Base-by-base conservation (phyloP, 768 basidiomycete species). In the Lactarius deliciosus region DNA sequence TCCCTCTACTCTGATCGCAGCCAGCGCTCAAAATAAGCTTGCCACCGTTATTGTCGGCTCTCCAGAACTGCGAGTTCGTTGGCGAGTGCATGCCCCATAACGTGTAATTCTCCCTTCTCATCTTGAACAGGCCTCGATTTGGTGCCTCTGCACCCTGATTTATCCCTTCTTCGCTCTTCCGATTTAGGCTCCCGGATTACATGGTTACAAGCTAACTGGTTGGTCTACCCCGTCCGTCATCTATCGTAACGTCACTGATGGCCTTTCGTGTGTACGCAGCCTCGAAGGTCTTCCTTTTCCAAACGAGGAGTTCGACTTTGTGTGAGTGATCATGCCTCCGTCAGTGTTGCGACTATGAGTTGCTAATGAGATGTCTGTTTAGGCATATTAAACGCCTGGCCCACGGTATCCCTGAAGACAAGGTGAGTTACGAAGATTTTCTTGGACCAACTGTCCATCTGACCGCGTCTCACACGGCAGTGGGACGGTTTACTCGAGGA, bases 171-270 rank as follows among this genome's bases (percentile, higher is more conserved):
- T n/a, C 84, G 83, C n/a, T 80, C 81, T 9, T 75, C 80, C 11
- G 83, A 87, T 68, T 76, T 90, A 9, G 81, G 83, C 2, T 78
- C 81, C 16, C 79, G 89, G 66, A 82, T 92, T 38, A 86, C 83
- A 60, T 92, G 89, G 89, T 81, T 88, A 1, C 87, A 89, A 64
- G 81, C 82, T 4, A 91, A 90, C 70, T 90, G 90, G 89, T 90
- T 69, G 54, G 87, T 77, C 57, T 20, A 10, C 38, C 72, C 47
- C 30, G 47, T 64, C 43, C 40, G 63, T 41, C 57, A 41, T 61
- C 41, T 61, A 50, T 53, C 30, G 30, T 61, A 57, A 28, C 16
- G n/a, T 25, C 57, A 62, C 50, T 59, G 22, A 41, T 50, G 20
- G 47, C 41, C 62, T 62, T 72, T 50, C 64, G 16, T 61, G 20